Percentiles rank a stretch among this genome's conserved stretches.
Evolutionary conservation across 257 asterid genomes (phyloP).

Genomic region (Salvia rosmarinus): DNA sequence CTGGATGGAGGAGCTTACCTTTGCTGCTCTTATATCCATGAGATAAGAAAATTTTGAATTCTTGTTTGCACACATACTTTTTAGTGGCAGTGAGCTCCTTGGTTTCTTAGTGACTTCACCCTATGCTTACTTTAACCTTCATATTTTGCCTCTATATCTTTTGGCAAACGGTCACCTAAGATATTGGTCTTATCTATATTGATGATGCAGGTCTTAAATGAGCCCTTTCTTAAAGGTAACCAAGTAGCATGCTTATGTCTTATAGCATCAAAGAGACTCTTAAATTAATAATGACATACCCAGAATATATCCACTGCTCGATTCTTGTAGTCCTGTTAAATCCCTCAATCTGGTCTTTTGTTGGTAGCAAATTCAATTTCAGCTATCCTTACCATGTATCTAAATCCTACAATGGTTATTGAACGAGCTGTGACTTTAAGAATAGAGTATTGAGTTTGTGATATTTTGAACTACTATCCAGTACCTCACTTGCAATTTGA

Average conservation of each 20-base stretch:
- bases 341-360: not conserved
- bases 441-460: not conserved
- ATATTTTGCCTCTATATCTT: conserved; percentile 18
- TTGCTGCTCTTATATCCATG: conserved; percentile 35
- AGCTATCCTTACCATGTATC: not conserved
- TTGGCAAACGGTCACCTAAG: conserved; percentile 22
- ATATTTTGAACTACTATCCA: not conserved
- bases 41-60: conserved; percentile 25
- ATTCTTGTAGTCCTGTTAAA: not conserved
- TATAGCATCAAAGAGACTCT: not conserved
- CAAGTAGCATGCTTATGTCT: conserved; percentile 3
- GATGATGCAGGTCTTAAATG: conserved; percentile 40
- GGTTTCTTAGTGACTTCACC: not conserved
- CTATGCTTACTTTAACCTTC: not conserved
- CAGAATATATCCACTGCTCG: not conserved
- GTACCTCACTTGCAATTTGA: conserved; percentile 4
- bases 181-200: conserved; percentile 17
- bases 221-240: conserved; percentile 42
- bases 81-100: conserved; percentile 18
- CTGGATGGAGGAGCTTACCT: conserved; percentile 34
- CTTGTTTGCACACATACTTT: conserved; percentile 33
- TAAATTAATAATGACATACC: not conserved
- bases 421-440: not conserved
- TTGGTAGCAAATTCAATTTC: not conserved
- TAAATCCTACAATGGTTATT: not conserved